Evolutionary conservation across 2,329 filamentous ascomycete species (phyloP).

Genomic region (Magnaporthales sp.): DNA sequence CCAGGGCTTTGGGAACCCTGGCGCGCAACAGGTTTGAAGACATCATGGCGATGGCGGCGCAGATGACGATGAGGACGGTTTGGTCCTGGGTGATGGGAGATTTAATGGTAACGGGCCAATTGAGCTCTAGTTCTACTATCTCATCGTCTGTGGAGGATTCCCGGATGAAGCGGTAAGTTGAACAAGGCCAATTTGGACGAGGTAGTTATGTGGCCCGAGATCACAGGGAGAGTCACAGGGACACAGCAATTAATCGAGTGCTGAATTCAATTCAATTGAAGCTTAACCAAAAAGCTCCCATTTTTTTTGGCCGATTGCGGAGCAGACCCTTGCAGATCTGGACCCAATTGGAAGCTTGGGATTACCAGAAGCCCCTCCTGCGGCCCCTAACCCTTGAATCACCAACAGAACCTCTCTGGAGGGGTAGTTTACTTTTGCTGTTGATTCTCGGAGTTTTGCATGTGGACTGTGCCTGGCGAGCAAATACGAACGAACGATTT

Average conservation of each 20-base stretch:
- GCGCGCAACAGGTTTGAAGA: conserved; percentile 12
- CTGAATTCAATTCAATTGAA: not conserved
- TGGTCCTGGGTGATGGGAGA: not conserved
- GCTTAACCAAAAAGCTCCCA: not conserved
- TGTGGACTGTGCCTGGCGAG: not conserved
- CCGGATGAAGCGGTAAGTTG: not conserved
- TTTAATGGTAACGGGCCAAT: conserved; percentile 9
- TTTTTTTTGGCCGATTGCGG: conserved; percentile 5
- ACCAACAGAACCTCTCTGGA: not conserved
- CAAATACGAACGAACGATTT: not conserved
- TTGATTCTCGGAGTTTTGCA: not conserved
- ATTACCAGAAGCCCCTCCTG: not conserved
- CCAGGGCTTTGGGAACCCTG: conserved; percentile 13
- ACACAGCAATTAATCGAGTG: not conserved
- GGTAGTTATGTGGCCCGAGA: not conserved
- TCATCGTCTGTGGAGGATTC: not conserved
- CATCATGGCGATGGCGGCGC: conserved; percentile 8
- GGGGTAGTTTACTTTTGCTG: not conserved
- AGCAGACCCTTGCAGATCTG: not conserved
- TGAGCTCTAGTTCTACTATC: conserved; percentile 3
- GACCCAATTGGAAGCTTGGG: not conserved
- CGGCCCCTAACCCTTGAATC: not conserved
- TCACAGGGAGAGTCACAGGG: conserved; percentile 7
- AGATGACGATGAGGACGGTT: not conserved
- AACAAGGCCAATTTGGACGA: not conserved